These are phyloP conservation scores for Thermoascus crustaceus DNA, from an alignment of 2,329 filamentous ascomycete species.

Conservation along the genomic window DNA sequence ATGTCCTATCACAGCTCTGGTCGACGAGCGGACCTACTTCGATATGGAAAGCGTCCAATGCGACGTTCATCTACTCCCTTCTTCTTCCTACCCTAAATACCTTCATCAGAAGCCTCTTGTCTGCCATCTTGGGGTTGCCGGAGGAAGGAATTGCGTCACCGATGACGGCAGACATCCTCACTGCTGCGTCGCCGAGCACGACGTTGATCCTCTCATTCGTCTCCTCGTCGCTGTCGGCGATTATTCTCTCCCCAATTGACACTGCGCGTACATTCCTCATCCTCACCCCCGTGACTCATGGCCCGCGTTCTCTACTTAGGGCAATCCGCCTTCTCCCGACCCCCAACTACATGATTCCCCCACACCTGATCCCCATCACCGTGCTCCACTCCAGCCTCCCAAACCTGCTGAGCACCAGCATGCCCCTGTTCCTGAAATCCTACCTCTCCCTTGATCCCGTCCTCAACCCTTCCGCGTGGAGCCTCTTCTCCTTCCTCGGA, in stretches of 20 bases:
- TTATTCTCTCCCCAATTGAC: conserved; percentile 80
- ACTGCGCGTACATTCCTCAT: conserved; percentile 81
- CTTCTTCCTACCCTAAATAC: conserved; percentile 81
- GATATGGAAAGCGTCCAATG: conserved; percentile 88
- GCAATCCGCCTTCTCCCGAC: conserved; percentile 72
- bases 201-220: conserved; percentile 66
- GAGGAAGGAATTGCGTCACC: conserved; percentile 55
- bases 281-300: conserved; percentile 67
- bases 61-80: conserved; percentile 84
- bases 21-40: conserved; percentile 82
- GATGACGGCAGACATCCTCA: conserved; percentile 62
- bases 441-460: conserved; percentile 76
- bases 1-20: conserved; percentile 83
- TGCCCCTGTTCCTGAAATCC: conserved; percentile 77
- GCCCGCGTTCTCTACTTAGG: conserved; percentile 68
- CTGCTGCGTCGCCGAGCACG: conserved; percentile 72
- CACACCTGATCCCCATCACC: conserved; percentile 69
- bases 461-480: conserved; percentile 72
- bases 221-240: conserved; percentile 61
- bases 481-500: conserved; percentile 70
- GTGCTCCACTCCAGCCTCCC: conserved; percentile 78
- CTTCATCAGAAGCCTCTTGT: conserved; percentile 85
- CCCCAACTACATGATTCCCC: conserved; percentile 57
- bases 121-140: conserved; percentile 80
- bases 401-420: conserved; percentile 71